Base-by-base conservation (phyloP, 495 filamentous ascomycete species). In the Cudoniella acicularis region DNA sequence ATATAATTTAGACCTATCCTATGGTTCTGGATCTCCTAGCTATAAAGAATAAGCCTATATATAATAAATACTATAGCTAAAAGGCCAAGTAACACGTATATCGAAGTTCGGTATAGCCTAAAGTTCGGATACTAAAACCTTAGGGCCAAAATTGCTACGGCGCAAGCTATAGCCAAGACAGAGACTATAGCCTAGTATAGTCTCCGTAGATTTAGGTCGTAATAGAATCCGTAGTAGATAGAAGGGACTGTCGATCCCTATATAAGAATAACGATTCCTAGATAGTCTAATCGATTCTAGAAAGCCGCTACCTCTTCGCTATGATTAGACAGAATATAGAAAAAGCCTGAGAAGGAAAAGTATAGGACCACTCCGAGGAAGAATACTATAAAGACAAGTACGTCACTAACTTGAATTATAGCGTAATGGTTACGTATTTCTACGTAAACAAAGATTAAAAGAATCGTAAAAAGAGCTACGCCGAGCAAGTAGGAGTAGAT, bases 71-170 rank as follows among this genome's bases (percentile, higher is more conserved):
- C 77, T 17, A 92, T 75, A 10, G 88, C 89, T 10, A 88, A 94
- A 50, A 91, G 74, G 13, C 93, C 93, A 73, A 96, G 86, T 30
- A 80, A 82, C 36, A 93, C 83, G 70, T 96, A 97, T 89, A 97
- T 94, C 56, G 79, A 73, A 16, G 93, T 89, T 42, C 92, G 84
- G 69, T 93, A 90, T 20, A 88, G 89, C n/a, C 92, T 79, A 81
- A 84, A 92, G 21, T 73, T 73, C 1, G 92, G 87, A 0, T 88
- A 87, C 27, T 91, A 81, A 72, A 96, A 96, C 56, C 77, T 78
- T 13, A 90, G 87, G 25, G 86, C 72, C 66, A 90, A 77, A 24
- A 86, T 90, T 18, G 90, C 88, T 27, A 78, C 65, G 11, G 86
- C 76, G 57, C 90, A 96, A 52, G 83, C 86, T 9, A 86, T 59